Conservation (phyloP, 192 early-diverging fungal genomes). For the Kappamyces sp. region DNA sequence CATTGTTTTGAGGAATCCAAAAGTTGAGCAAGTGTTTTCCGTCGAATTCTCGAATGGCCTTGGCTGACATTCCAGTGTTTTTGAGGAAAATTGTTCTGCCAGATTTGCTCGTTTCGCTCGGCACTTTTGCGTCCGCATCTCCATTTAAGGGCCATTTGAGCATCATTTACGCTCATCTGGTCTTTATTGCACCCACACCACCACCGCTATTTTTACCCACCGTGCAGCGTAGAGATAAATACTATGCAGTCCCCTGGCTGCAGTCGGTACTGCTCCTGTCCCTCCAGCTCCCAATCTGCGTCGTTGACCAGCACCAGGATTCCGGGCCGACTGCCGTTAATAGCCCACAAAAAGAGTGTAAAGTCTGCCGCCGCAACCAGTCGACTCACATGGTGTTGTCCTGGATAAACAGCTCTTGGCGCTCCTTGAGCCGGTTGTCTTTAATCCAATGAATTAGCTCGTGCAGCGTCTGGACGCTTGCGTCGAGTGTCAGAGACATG, state of each 20-base stretch:
- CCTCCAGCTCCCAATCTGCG: slow-evolving; percentile 93
- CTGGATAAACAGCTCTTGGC: slow-evolving; percentile 79
- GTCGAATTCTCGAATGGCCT: slow-evolving; percentile 95
- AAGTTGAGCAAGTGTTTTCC: slow-evolving; percentile 93
- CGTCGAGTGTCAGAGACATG: slow-evolving; percentile 21
- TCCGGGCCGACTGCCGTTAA: slow-evolving; percentile 70
- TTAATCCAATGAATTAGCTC: slow-evolving; percentile 69
- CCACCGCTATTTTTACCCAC: slow-evolving; percentile 54
- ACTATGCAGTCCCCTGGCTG: slow-evolving; percentile 73
- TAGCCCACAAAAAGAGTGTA: background rate
- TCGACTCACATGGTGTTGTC: slow-evolving; percentile 71
- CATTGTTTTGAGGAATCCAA: slow-evolving; percentile 66
- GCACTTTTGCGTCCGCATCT: background rate
- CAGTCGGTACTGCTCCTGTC: slow-evolving; percentile 75
- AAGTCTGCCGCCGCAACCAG: background rate
- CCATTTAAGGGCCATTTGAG: background rate
- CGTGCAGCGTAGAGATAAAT: slow-evolving; percentile 98
- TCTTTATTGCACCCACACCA: no score
- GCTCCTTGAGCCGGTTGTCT: slow-evolving; percentile 62
- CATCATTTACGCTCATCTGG: no score
- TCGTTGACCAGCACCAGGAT: slow-evolving; percentile 94
- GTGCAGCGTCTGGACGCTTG: slow-evolving; percentile 32
- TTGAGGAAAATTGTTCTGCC: slow-evolving; percentile 1
- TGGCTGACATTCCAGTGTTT: slow-evolving; percentile 63
- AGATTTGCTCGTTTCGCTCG: background rate